Evolutionary conservation across 2,329 filamentous ascomycete genomes (phyloP).

Genomic region (Phyllosticta citrichinensis): DNA sequence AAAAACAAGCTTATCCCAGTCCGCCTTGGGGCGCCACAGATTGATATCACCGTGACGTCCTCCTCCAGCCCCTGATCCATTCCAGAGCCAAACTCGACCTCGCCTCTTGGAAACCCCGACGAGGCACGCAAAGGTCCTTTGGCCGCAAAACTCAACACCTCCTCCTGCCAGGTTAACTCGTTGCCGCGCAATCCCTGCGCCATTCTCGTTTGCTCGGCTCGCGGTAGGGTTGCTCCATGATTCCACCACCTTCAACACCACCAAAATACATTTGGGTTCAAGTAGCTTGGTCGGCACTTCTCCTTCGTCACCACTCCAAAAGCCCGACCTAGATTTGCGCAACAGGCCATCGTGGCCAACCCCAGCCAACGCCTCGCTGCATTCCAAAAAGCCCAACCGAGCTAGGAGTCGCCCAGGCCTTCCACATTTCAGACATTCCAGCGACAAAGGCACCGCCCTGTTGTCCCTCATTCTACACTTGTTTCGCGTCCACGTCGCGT

Average conservation of each 20-base stretch:
- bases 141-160: background rate
- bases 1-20: background rate
- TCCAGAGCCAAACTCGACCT: background rate
- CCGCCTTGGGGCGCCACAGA: background rate
- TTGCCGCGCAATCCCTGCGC: background rate
- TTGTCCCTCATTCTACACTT: background rate
- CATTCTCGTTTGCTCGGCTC: background rate
- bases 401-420: background rate
- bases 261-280: background rate
- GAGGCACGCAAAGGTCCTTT: background rate
- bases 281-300: background rate
- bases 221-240: background rate
- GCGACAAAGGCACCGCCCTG: background rate
- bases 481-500: background rate
- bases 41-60: background rate
- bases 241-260: background rate
- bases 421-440: background rate
- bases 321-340: background rate
- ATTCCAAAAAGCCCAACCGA: background rate
- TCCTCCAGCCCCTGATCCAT: background rate
- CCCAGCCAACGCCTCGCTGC: background rate
- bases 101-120: background rate
- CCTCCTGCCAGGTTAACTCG: background rate
- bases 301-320: background rate
- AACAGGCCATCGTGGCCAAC: background rate